Evolutionary conservation across 1,139 yeast species (phyloP).

Genomic region (Citeromyces hawaiiensis): DNA sequence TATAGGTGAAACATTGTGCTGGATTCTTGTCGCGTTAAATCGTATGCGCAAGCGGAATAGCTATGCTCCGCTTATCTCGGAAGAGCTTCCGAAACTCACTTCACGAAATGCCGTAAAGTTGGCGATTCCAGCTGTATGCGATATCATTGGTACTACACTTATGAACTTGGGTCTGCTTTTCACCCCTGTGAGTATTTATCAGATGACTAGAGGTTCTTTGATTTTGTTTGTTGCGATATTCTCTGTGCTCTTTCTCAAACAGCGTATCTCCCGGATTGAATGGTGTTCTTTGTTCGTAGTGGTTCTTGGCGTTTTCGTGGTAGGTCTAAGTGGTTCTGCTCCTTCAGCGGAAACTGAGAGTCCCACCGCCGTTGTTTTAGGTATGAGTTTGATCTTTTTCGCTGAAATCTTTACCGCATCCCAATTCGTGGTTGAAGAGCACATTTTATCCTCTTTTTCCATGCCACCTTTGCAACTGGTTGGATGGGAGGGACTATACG

Average conservation of each 20-base stretch:
- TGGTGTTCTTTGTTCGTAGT: constrained; percentile 57
- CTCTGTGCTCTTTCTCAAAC: constrained; percentile 49
- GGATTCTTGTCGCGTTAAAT: constrained; percentile 19
- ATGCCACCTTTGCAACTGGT: constrained; percentile 57
- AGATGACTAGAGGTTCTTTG: constrained; percentile 73
- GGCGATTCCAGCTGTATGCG: constrained; percentile 60
- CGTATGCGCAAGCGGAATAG: constrained; percentile 3
- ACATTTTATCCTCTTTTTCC: constrained; percentile 37
- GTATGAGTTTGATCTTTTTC: constrained; percentile 41
- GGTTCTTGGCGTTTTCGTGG: constrained; percentile 55
- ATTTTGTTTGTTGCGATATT: constrained; percentile 67
- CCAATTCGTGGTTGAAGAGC: constrained; percentile 73
- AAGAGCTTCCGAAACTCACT: constrained; percentile 8
- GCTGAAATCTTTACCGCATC: constrained; percentile 62
- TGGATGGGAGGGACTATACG: constrained; percentile 66
- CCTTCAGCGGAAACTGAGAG: constrained; percentile 10
- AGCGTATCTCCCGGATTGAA: constrained; percentile 43
- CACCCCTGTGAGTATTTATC: constrained; percentile 75
- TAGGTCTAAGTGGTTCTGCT: constrained; percentile 51
- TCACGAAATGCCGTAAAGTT: constrained; percentile 17
- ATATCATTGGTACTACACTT: constrained; percentile 60
- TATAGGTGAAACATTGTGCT: constrained; percentile 54
- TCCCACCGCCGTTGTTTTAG: constrained; percentile 25
- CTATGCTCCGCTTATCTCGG: constrained; percentile 1
- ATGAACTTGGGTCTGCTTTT: constrained; percentile 65